Conservation (phyloP, 75 land plant genomes). For the Cryptomeria japonica region DNA sequence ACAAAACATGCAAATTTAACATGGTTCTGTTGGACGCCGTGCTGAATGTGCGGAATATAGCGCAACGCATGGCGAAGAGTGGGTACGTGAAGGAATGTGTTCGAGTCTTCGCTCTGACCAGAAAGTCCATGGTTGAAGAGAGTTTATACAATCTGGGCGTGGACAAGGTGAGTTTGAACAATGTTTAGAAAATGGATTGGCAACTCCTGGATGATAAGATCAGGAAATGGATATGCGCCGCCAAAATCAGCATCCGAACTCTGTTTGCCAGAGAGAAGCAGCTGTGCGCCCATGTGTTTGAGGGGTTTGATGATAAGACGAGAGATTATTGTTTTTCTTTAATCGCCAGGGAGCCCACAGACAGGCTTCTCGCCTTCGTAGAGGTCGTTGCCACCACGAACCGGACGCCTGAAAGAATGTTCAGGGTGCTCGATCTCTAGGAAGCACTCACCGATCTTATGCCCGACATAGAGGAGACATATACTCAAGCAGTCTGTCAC, state of each 20-base stretch:
- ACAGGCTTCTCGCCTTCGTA: conserved; percentile 44
- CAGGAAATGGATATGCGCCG: conserved; percentile 59
- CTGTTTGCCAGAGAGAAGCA: conserved; percentile 67
- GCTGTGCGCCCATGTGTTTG: conserved; percentile 71
- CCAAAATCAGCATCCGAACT: conserved; percentile 49
- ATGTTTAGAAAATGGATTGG: conserved; percentile 65
- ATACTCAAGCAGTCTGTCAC: conserved; percentile 25
- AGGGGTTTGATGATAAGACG: conserved; percentile 12
- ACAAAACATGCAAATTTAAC: conserved; percentile 21
- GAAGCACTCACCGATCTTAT: conserved; percentile 45
- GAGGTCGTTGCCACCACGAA: conserved; percentile 48
- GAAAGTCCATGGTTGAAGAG: conserved; percentile 63
- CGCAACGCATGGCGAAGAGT: conserved; percentile 50
- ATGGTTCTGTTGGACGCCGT: conserved; percentile 25
- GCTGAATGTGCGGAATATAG: conserved; percentile 52
- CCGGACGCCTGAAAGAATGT: conserved; percentile 52
- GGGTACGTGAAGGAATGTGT: conserved; percentile 63
- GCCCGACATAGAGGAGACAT: conserved; percentile 55
- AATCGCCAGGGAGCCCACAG: conserved; percentile 48
- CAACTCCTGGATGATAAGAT: conserved; percentile 53
- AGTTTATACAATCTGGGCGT: conserved; percentile 63
- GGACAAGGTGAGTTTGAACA: conserved; percentile 36
- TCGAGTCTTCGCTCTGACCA: conserved; percentile 34
- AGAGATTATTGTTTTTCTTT: conserved; percentile 61
- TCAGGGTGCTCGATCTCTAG: conserved; percentile 67